Evolutionary conservation across 169 alveolate species (phyloP), one percentile per base, ranked within the genome.

Genomic region (Plasmodium coatneyi): DNA sequence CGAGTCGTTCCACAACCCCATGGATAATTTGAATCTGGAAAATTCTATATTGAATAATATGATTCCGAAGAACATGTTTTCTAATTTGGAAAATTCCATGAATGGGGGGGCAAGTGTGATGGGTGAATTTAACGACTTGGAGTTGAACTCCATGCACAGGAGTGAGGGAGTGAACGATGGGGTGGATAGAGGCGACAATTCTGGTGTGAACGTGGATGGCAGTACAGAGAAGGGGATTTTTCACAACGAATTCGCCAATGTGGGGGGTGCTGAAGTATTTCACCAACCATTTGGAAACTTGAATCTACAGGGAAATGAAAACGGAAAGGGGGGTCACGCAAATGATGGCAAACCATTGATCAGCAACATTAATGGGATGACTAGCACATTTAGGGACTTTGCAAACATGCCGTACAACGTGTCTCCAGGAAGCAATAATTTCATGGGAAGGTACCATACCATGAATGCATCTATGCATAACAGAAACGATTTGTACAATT

Each of bases 11-110:
- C 36, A 79, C 81, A 28, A 66, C 76, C 94, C 41, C 46, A 89
- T 89, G 94, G 94, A 89, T 79, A 89, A 79, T 39, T 41, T 89
- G 34, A 89, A 89, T 71, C 22, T 66, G 16, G 90, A 89, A 12
- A 89, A 89, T 56, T 80, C 94, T 19, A 56, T 89, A 79, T 39
- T 89, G 81, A 89, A 89, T 72, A 89, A 89, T 66, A 79, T 89
- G 94, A 89, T 89, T 22, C 94, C 94, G 19, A 89, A 89, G 41
- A 89, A 89, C 81, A 79, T 79, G 87, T 89, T 89, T 89, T 22
- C 87, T 25, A 89, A 89, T 89, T 36, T 89, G 28, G 90, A 79
- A 28, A 25, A 56, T 25, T 79, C 90, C 19, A 22, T 89, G 14
- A 89, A 89, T 80, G 94, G 60, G 81, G 60, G 71, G 49, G 81